Evolutionary conservation across 441 rosid species (phyloP).

Genomic region (Sinapis alba): DNA sequence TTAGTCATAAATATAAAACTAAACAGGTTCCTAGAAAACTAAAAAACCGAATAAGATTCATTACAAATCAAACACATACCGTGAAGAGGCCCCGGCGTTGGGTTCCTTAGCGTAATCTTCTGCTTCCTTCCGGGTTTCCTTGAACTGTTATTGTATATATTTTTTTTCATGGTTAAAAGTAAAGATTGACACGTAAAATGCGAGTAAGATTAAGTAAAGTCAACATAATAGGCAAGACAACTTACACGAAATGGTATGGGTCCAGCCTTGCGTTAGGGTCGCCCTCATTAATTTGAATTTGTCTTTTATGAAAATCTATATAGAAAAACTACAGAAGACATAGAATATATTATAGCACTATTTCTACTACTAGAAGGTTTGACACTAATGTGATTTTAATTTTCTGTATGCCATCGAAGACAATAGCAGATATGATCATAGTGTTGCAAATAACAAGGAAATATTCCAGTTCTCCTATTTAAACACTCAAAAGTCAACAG

Average conservation of each 20-base stretch:
- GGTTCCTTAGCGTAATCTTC: conserved; percentile 51
- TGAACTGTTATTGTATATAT: conserved; percentile 57
- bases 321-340: conserved; percentile 2
- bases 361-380: conserved; percentile 20
- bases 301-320: too few species aligned
- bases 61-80: conserved; percentile 46
- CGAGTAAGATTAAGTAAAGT: conserved; percentile 20
- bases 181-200: conserved; percentile 6
- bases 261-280: conserved; percentile 89
- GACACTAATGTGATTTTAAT: conserved; percentile 2
- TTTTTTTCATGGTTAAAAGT: conserved; percentile 7
- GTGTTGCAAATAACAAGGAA: conserved; percentile 9
- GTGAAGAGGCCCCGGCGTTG: conserved; percentile 63
- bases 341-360: conserved; percentile 13
- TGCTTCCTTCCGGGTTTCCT: conserved; percentile 66
- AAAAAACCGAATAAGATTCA: neutral
- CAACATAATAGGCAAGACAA: conserved; percentile 24
- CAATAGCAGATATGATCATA: neutral
- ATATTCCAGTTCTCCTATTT: neutral
- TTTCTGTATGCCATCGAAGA: conserved; percentile 2
- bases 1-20: neutral
- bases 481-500: conserved; percentile 15
- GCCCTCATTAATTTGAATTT: conserved; percentile 70
- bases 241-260: conserved; percentile 81
- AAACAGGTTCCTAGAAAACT: conserved; percentile 7